Conservation (phyloP, 768 basidiomycete genomes). For the Trametes coccinea region DNA sequence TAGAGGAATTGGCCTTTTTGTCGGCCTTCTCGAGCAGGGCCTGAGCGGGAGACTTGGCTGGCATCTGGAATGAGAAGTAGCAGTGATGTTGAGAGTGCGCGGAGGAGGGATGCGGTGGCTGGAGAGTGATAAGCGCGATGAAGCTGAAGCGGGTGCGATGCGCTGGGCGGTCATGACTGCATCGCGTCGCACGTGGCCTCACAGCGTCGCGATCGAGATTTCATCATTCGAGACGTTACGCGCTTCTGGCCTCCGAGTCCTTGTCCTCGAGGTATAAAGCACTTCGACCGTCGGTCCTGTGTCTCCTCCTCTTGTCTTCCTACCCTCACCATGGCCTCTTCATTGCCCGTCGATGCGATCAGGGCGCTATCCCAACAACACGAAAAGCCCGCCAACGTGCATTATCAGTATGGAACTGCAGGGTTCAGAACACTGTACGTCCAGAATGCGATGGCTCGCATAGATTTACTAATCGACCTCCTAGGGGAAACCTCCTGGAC, state of each 20-base stretch:
- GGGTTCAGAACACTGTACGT: slow-evolving; percentile 90
- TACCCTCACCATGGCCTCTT: slow-evolving; percentile 27
- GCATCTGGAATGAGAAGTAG: slow-evolving; percentile 42
- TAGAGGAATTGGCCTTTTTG: slow-evolving; percentile 84
- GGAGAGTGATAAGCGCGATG: background rate
- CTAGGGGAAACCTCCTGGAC: slow-evolving; percentile 71
- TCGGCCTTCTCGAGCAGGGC: slow-evolving; percentile 82
- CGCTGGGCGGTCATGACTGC: background rate
- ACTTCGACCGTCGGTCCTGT: background rate
- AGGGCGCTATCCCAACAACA: slow-evolving; percentile 56
- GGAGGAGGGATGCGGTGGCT: background rate
- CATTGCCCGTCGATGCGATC: slow-evolving; percentile 43
- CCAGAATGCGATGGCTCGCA: slow-evolving; percentile 1
- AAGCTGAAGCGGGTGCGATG: background rate
- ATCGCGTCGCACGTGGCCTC: slow-evolving; percentile 20
- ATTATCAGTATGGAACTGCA: slow-evolving; percentile 90
- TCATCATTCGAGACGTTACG: slow-evolving; percentile 10
- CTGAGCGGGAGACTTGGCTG: slow-evolving; percentile 77
- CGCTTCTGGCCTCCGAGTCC: slow-evolving; percentile 6
- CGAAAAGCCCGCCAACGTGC: slow-evolving; percentile 67
- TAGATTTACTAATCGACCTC: slow-evolving; percentile 14
- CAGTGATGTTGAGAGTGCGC: background rate
- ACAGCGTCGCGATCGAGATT: slow-evolving; percentile 21
- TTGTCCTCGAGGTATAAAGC: slow-evolving; percentile 3
- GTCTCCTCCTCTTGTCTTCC: background rate